Percentiles rank a stretch among this genome's conserved stretches.
Conservation (phyloP, 441 rosid species). For the Isatis lusitanica region DNA sequence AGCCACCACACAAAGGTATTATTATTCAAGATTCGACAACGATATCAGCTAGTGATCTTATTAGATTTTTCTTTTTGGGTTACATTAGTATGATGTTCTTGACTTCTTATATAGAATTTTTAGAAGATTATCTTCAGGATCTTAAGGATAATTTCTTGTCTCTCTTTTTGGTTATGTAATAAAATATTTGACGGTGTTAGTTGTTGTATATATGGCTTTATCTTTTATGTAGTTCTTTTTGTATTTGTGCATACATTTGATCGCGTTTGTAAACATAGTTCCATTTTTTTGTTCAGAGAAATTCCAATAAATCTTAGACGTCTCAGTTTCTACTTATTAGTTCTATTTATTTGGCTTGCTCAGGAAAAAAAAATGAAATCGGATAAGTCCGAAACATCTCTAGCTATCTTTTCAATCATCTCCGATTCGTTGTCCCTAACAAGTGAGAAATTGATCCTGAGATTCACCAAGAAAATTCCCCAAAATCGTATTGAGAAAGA, state of each 20-base stretch:
- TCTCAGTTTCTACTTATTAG: background rate
- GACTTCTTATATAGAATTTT: background rate
- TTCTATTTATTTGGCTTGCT: background rate
- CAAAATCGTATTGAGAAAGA: no score
- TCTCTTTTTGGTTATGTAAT: conserved; percentile 26
- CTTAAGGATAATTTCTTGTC: conserved; percentile 1
- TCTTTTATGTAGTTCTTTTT: background rate
- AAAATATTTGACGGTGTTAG: conserved; percentile 23
- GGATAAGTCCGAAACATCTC: background rate
- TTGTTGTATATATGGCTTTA: conserved; percentile 20
- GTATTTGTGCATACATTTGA: background rate
- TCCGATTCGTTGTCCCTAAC: no score
- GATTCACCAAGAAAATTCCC: no score
- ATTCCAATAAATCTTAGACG: background rate
- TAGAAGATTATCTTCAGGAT: conserved; percentile 21
- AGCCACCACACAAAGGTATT: conserved; percentile 7
- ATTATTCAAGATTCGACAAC: conserved; percentile 18
- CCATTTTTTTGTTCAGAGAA: background rate
- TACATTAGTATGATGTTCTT: conserved; percentile 5
- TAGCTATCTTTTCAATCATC: no score
- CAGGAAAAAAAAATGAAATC: background rate
- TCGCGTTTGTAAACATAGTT: conserved; percentile 18
- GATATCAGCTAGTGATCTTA: background rate
- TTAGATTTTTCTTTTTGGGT: background rate
- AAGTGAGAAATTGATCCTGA: no score